Base-by-base conservation (phyloP, 805 yeast species). In the Metschnikowia anglica region DNA sequence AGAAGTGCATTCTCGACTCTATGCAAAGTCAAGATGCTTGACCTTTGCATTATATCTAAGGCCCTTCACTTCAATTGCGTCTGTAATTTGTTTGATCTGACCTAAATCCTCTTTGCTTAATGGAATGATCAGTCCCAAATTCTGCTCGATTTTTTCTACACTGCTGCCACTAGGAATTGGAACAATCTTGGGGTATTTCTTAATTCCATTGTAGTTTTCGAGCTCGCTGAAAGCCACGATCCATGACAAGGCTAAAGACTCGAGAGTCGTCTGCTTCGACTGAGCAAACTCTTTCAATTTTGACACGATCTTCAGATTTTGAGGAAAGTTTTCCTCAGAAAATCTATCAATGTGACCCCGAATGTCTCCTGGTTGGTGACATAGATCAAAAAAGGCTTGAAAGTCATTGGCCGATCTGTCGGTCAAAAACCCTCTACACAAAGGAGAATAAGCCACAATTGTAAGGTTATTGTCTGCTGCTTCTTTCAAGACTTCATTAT, bases 141-240 rank as follows among this genome's bases (percentile, higher is more conserved):
- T 89, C 58, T 79, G 85, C 35, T 72, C 69, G 13, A 84, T 79
- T 60, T 87, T 81, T 9, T 62, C 68, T 3, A 66, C 60, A 28
- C 81, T 76, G 5, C 88, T 75, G 3, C 87, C 82, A 40, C 90
- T 83, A 16, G 97, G 96, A 59, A 89, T 85, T 25, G 96, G 95
- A 34, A 89, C 57, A 33, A 87, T 72, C 45, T 65, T 70, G 19
- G 89, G 77, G 41, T 68, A 72, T 39, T 68, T 66, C 18, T 52
- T 41, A 27, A 67, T 50, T 2, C 76, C 78, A 7, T 68, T 60
- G 53, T 59, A 70, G 39, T 76, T 72, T 41, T 74, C 65, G 43
- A 80, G 63, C 80, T 87, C 87, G 2, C 88, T 81, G 17, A 89
- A 61, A 3, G 89, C 81, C 29, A 85, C 36, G 25, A 68, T 55